Evolutionary conservation across 2,329 filamentous ascomycete genomes (phyloP), one percentile per base, ranked within the genome.

Genomic region (Lizonia empirigonia): DNA sequence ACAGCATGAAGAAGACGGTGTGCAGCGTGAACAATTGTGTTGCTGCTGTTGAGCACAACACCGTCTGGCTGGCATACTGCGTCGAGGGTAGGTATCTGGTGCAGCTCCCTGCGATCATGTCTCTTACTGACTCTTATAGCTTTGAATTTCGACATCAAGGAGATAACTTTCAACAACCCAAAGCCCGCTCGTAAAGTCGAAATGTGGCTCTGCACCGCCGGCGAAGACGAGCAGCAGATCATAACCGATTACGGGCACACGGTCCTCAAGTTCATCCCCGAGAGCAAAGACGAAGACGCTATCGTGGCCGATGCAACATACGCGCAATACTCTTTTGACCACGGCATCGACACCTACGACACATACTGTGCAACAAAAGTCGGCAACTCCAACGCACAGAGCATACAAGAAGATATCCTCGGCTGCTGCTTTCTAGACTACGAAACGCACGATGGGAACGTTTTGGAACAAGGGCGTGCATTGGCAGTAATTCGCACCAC

Each of bases 231-330:
- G 27, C n/a, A 15, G n/a, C 13, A 7, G 5, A 15, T 30, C 27
- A 7, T 15, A n/a, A 27, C n/a, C 7, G 33, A 44, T 5, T 50
- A 19, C 24, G 2, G 15, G 1, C 46, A 50, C 13, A 42, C 39
- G 1, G 7, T 42, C n/a, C 26, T 44, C 10, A 20, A 34, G 32
- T n/a, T 34, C 16, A 9, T 19, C 8, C 22, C 18, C 15, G 16
- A 24, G 18, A 15, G 24, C 12, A 27, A 30, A 3, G 18, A 9
- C n/a, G 16, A 13, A 16, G 23, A 37, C 1, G 7, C 20, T 7
- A 41, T 45, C 24, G 30, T 45, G 15, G 40, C 41, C 22, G 48
- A 51, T 8, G 40, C 35, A 23, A 24, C 35, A 9, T 41, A 35
- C 23, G 35, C 29, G 13, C 36, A 51, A 16, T 44, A 51, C 12